Base-by-base conservation (phyloP, 306 rosid genomes). In the Lathyrus tuberosus region DNA sequence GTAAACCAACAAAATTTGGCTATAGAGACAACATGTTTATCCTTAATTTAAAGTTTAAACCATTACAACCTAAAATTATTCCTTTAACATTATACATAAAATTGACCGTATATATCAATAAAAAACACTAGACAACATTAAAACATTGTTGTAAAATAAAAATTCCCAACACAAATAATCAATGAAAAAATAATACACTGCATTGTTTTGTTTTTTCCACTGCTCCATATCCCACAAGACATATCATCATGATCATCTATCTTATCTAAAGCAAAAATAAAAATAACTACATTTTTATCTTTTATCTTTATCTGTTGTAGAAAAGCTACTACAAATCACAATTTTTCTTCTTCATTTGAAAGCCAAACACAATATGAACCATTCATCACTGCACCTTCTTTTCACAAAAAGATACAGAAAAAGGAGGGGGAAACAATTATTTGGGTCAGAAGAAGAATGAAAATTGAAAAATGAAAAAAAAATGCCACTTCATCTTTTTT, bases 271-370 rank as follows among this genome's bases (percentile, higher is more conserved):
- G 72, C 53, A 33, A 71, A 80, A 78, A 67, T n/a, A 62, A 63
- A 63, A 78, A 57, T 13, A 78, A 81, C 91, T 88, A 90, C 90
- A 86, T 79, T 85, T 86, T 85, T 74, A 86, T 60, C 92, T 86
- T 74, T 81, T 66, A 51, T 68, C 49, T 48, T 77, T 79, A 80
- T 79, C 82, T 85, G 84, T 73, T 83, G 93, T 72, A 85, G 92
- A 88, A 78, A 88, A 84, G 89, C 96, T 90, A 94, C 96, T 33
- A 35, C 40, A 35, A 91, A 87, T 90, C 92, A 87, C 88, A 83
- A 83, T 84, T 85, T 65, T 79, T 85, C 85, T 84, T 83, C 86
- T 78, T 78, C 83, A 82, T 80, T 76, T 69, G 82, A 89, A 88
- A 87, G 95, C 94, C 92, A 84, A 75, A 83, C 90, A 89, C 80